Evolutionary conservation across 257 asterid species (phyloP), one percentile per base, ranked within the genome.

Genomic region (Rubia yunnanensis): DNA sequence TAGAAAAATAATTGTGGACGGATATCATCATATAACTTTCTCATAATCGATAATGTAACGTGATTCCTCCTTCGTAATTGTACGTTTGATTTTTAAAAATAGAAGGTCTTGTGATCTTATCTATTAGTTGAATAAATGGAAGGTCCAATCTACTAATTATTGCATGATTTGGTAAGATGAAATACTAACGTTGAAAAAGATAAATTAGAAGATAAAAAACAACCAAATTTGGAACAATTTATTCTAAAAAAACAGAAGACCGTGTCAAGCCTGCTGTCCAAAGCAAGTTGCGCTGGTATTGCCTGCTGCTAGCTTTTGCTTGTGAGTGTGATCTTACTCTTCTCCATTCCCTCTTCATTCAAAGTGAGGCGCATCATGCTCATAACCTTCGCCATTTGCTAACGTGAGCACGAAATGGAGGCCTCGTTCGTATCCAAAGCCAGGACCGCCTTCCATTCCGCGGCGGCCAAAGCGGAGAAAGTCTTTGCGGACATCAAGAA

Each of bases 391-490:
- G 4, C 26, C 59, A 41, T 39, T 67, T 66, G 77, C 66, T 66
- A 65, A 64, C 67, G 70, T 68, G 65, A 74, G 73, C 73, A 73
- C 66, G 71, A 77, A 75, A 92, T 89, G 98, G 99, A 89, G 80
- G 83, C 85, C 23, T 84, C 96, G 13, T 83, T 92, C 80, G 95
- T 84, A 54, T 89, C 97, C 60, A 83, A 85, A 86, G 99, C 97
- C 3, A 76, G 89, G 81, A 84, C 94, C 10, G 96, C 97, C 87
- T 81, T 94, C 74, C 95, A 88, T 80, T 94, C 99, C 2, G 97
- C 99, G 36, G 97, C 99, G 5, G 91, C 97, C 62, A 92, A 92
- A 84, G 99, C 99, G 84, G 99, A 92, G 84, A 89, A 85, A 80
- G 99, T 88, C 70, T 84, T 94, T 67, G 88, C 94, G 62, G 99